Evolutionary conservation across 495 filamentous ascomycete genomes (phyloP).

Genomic region (Massariosphaeria phaeospora): DNA sequence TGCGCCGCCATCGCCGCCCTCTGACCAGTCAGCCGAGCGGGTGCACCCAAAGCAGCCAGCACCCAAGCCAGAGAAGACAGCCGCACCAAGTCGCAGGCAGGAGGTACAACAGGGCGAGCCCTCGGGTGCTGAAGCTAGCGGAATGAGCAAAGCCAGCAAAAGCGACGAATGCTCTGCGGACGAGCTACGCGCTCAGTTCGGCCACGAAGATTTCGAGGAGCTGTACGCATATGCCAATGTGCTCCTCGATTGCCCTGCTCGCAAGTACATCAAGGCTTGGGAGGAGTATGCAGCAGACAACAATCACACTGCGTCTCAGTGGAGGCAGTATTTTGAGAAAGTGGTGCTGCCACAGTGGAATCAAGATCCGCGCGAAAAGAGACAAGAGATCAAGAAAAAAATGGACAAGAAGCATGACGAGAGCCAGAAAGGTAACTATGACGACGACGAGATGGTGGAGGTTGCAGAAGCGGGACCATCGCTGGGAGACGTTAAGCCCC

Average conservation of each 20-base stretch:
- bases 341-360: constrained; percentile 24
- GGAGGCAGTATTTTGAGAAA: constrained; percentile 27
- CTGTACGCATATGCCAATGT: constrained; percentile 30
- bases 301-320: constrained; percentile 11
- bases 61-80: not conserved
- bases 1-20: constrained; percentile 24
- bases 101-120: not conserved
- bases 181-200: not conserved
- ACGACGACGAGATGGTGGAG: not conserved
- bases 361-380: constrained; percentile 15
- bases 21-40: constrained; percentile 19
- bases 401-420: not conserved
- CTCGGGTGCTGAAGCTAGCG: not conserved
- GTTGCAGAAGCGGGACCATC: constrained; percentile 1
- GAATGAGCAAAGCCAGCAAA: not conserved
- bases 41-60: not conserved
- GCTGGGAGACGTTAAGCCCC: not conserved
- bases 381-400: constrained; percentile 1
- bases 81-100: not conserved
- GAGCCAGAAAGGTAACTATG: not conserved
- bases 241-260: not conserved
- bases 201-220: constrained; percentile 22
- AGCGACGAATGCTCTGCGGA: constrained; percentile 2
- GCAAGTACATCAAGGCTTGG: constrained; percentile 16
- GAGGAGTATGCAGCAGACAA: constrained; percentile 11